Percentiles rank a stretch among this genome's conserved stretches.
These are phyloP conservation scores for Geum urbanum DNA, from an alignment of 306 rosid species.

Conservation along the genomic window DNA sequence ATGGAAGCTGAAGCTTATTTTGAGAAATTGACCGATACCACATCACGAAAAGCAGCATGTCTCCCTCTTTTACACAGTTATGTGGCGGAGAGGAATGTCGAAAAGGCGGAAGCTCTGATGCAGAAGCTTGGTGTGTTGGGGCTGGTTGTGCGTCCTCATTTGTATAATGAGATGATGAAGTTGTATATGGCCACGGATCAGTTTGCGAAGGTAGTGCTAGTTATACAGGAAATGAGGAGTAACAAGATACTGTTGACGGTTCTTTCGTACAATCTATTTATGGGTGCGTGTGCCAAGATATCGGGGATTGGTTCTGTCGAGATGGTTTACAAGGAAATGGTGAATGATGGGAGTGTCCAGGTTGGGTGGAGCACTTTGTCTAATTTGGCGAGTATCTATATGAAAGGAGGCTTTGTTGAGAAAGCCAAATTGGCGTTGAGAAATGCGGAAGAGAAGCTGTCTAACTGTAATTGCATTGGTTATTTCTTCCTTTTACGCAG, in stretches of 20 bases:
- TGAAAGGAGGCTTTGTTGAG: conserved; percentile 47
- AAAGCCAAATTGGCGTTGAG: conserved; percentile 52
- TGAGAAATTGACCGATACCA: conserved; percentile 34
- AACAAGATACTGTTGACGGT: conserved; percentile 55
- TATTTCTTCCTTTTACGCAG: conserved; percentile 67
- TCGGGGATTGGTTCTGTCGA: conserved; percentile 47
- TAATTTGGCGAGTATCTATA: conserved; percentile 57
- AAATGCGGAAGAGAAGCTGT: conserved; percentile 62
- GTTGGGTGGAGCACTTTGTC: conserved; percentile 91
- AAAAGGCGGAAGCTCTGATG: conserved; percentile 69
- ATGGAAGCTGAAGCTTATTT: conserved; percentile 64
- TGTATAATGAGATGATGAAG: conserved; percentile 86
- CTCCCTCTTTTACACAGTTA: conserved; percentile 55
- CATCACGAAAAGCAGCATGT: conserved; percentile 57
- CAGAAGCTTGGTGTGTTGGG: conserved; percentile 60
- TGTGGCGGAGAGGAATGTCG: conserved; percentile 43
- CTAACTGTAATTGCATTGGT: conserved; percentile 55
- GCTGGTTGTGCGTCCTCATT: conserved; percentile 53
- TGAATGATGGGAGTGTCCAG: conserved; percentile 50
- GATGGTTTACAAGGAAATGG: conserved; percentile 55
- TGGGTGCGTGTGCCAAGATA: conserved; percentile 55
- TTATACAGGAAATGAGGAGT: conserved; percentile 58
- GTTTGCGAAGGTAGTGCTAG: conserved; percentile 58
- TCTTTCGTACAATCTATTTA: conserved; percentile 83
- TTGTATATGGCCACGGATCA: conserved; percentile 60